Base-by-base conservation (phyloP, 768 basidiomycete genomes). In the Boletus rubescentipes region DNA sequence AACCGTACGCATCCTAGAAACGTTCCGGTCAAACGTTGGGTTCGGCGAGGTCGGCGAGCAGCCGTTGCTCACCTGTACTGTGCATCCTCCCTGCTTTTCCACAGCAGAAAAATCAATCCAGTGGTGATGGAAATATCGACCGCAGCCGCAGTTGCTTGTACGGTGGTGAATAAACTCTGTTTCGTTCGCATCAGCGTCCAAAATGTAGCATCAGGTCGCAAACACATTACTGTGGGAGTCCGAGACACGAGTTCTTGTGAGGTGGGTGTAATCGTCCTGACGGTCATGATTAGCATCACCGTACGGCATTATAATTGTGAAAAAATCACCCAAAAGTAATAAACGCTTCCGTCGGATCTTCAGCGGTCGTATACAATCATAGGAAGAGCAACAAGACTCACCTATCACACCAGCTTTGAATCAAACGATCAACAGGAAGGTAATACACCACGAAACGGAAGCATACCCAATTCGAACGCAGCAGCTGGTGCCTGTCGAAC, bases 61-160 rank as follows among this genome's bases (percentile, higher is more conserved):
- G 15, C 10, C 5, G 6, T 41, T 4, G 10, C 51, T 55, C 30
- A 12, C 61, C 42, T 60, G 42, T 53, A 46, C 21, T 51, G 53
- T 37, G 62, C 61, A 9, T 62, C 48, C n/a, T 44, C 48, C 26
- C 58, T 60, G 35, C 62, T 56, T 53, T 21, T 60, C 58, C 51
- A 57, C 16, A 62, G 21, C 18, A 62, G 29, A 32, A 9, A 31
- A 1, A 53, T 57, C 20, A 64, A 32, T 15, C 15, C 53, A 10
- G 54, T 20, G 4, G 61, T 62, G 42, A 62, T 60, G 29, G 61
- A 43, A 6, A 63, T 49, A 8, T 62, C 61, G 15, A 63, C 50
- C 26, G 30, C 46, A 9, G 57, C 57, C 2, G 39, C 44, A 21
- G 40, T 52, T 18, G 18, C 42, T 44, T 62, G 61, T 11, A 49